Base-by-base conservation (phyloP, 2,329 filamentous ascomycete species). In the Gliomastix tumulicola region DNA sequence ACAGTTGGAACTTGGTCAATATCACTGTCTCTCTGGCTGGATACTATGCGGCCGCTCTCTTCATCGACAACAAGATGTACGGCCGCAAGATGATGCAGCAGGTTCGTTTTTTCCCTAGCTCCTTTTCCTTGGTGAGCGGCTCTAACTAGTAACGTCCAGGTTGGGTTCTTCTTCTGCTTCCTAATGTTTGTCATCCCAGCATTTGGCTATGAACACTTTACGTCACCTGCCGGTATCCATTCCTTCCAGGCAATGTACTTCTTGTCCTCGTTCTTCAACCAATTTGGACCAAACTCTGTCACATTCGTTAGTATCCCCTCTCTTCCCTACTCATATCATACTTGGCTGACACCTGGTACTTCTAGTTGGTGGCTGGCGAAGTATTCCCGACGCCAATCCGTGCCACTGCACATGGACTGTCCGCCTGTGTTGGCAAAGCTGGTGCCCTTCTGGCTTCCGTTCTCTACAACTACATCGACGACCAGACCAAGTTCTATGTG, bases 221-320 rank as follows among this genome's bases (percentile, higher is more conserved):
- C 76, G 16, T 70, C 69, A 34, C 66, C 72, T 2, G 68, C 69
- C 6, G 78, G 87, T 50, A 83, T 96, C 58, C 80, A 87, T 54
- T 69, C 74, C n/a, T 97, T 97, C 81, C 89, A 96, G 69, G 80
- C 89, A 56, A 95, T 97, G 88, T 96, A 96, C 74, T 96, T 95
- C 68, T 62, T 97, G 49, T 94, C 88, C 7, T 94, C 87, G 18
- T 97, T 97, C 72, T 97, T 97, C 81, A 96, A 96, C 74, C 90
- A 97, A 60, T 97, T 97, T 54, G 90, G 90, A 11, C 90, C 90
- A 62, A 97, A 96, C 74, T 83, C 80, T 32, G 88, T 96, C 52
- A 95, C 89, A 44, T 97, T 97, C 84, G n/a, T n/a, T n/a, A n/a
- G n/a, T n/a, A n/a, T n/a, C n/a, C n/a, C n/a, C n/a, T n/a, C n/a